Evolutionary conservation across 2,329 filamentous ascomycete species (phyloP).

Genomic region (Colletotrichum tofieldiae): DNA sequence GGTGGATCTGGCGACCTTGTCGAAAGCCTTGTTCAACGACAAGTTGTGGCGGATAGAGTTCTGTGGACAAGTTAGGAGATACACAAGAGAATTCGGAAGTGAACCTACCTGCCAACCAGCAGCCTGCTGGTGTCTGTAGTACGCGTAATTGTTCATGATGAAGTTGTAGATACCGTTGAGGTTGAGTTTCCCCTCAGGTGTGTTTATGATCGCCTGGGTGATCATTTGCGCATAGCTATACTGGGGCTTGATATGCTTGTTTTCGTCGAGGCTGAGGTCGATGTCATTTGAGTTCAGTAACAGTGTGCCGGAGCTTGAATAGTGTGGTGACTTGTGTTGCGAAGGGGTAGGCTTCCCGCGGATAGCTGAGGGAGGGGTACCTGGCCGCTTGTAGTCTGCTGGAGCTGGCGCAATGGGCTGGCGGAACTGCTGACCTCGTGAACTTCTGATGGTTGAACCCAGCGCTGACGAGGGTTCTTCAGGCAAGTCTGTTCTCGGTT

Average conservation of each 20-base stretch:
- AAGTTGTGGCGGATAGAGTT: constrained; percentile 98
- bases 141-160: constrained; percentile 92
- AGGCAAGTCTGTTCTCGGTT: constrained; percentile 39
- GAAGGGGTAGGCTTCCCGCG: constrained; percentile 51
- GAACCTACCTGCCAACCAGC: constrained; percentile 89
- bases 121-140: constrained; percentile 84
- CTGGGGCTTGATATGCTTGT: constrained; percentile 93
- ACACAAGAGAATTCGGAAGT: neutral
- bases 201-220: constrained; percentile 93
- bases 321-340: constrained; percentile 57
- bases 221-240: constrained; percentile 98
- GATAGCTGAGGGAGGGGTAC: constrained; percentile 69
- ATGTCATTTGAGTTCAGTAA: constrained; percentile 71
- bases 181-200: constrained; percentile 89
- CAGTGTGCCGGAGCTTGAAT: constrained; percentile 57
- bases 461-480: constrained; percentile 41
- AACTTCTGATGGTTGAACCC: constrained; percentile 30
- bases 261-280: constrained; percentile 85
- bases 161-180: constrained; percentile 94
- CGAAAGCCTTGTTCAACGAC: constrained; percentile 94
- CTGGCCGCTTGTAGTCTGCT: constrained; percentile 72
- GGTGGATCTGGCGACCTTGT: constrained; percentile 91
- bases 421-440: constrained; percentile 47
- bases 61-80: constrained; percentile 58
- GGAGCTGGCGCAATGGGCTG: constrained; percentile 72